Evolutionary conservation across 2,329 filamentous ascomycete genomes (phyloP).

Genomic region (Coniosporium tulheliwenetii): DNA sequence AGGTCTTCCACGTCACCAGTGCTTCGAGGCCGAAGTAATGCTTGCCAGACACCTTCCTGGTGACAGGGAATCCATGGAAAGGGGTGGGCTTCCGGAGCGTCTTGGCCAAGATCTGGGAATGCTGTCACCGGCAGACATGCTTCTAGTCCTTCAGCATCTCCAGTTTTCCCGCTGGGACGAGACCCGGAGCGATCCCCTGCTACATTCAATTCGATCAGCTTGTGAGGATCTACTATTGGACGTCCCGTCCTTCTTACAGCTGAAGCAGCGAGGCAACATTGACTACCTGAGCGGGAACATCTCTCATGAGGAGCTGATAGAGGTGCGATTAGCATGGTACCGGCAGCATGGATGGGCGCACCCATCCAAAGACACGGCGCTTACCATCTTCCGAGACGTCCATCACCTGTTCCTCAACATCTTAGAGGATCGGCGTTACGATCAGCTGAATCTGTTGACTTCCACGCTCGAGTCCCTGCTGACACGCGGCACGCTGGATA

Average conservation of each 20-base stretch:
- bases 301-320: constrained; percentile 18
- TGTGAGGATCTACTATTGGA: constrained; percentile 20
- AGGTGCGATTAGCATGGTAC: constrained; percentile 27
- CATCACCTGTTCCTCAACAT: constrained; percentile 5
- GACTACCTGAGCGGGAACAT: constrained; percentile 25
- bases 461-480: constrained; percentile 3
- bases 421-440: constrained; percentile 4
- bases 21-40: constrained; percentile 21
- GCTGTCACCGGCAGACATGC: constrained; percentile 25
- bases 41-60: too few relatives aligned
- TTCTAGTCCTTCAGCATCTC: constrained; percentile 23
- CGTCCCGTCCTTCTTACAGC: constrained; percentile 20
- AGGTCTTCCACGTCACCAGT: constrained; percentile 21
- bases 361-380: constrained; percentile 16
- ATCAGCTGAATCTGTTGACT: constrained; percentile 4
- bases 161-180: constrained; percentile 8
- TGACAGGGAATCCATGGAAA: too few relatives aligned
- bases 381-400: constrained; percentile 23
- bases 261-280: constrained; percentile 22
- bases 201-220: constrained; percentile 13
- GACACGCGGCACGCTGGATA: constrained; percentile 6
- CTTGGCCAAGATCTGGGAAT: constrained; percentile 25
- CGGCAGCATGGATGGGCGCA: constrained; percentile 19
- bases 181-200: too few relatives aligned
- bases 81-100: constrained; percentile 14